These are phyloP conservation scores for Didymella arachidicola DNA, from an alignment of 2,329 filamentous ascomycete species.

Conservation along the genomic window DNA sequence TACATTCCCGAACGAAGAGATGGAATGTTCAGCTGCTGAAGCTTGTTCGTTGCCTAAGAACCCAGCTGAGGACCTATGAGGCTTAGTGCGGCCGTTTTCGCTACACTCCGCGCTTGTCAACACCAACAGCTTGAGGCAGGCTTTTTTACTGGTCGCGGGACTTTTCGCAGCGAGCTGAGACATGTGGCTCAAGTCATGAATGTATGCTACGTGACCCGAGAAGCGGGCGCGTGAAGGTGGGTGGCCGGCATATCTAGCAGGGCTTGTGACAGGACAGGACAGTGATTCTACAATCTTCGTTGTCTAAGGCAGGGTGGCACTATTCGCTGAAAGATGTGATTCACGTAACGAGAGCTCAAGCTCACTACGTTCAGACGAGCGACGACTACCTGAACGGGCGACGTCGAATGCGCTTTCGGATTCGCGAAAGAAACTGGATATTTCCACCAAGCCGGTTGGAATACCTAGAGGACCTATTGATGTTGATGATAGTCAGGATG, in stretches of 20 bases:
- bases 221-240: not conserved
- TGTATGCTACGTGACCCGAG: not conserved
- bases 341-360: too few species aligned
- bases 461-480: too few species aligned
- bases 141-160: not conserved
- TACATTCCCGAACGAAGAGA: conserved; percentile 3
- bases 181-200: not conserved
- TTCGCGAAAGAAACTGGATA: too few species aligned
- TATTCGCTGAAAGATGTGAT: too few species aligned
- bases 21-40: not conserved
- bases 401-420: too few species aligned
- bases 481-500: too few species aligned
- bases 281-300: not conserved
- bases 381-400: too few species aligned
- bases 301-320: too few species aligned
- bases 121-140: not conserved
- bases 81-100: conserved; percentile 2
- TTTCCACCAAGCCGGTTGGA: too few species aligned
- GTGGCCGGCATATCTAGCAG: not conserved
- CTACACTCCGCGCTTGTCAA: conserved; percentile 1
- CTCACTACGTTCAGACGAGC: too few species aligned
- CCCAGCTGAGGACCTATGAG: conserved; percentile 1
- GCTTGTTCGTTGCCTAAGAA: not conserved
- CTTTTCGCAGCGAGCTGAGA: conserved; percentile 1
- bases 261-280: not conserved